Percentiles rank a stretch among this genome's conserved stretches.
Evolutionary conservation across 2,329 filamentous ascomycete genomes (phyloP).

Genomic region (Lecanicillium sp.): DNA sequence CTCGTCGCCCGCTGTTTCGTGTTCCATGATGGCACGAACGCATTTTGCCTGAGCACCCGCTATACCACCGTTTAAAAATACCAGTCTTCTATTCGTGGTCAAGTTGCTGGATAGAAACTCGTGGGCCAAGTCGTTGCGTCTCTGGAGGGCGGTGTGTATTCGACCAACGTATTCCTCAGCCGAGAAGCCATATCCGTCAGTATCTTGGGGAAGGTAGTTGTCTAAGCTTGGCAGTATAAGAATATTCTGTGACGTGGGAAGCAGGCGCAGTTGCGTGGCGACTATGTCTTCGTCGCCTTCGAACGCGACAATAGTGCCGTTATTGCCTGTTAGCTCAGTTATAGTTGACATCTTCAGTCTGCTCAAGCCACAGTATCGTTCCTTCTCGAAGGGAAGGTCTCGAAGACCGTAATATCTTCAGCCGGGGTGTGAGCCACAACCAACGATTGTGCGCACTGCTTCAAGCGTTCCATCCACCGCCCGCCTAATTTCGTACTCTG

Average conservation of each 20-base stretch:
- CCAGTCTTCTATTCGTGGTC: conserved; percentile 41
- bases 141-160: conserved; percentile 41
- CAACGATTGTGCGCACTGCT: too few species aligned
- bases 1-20: conserved; percentile 42
- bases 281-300: conserved; percentile 49
- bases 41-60: conserved; percentile 46
- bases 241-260: conserved; percentile 51
- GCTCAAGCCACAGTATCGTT: not conserved
- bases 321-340: not conserved
- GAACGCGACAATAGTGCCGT: conserved; percentile 50
- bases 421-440: too few species aligned
- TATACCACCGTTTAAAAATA: conserved; percentile 54
- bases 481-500: too few species aligned
- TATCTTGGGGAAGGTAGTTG: conserved; percentile 29
- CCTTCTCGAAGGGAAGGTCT: too few species aligned
- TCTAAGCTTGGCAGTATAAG: conserved; percentile 47
- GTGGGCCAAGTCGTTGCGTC: conserved; percentile 39
- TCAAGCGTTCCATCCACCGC: too few species aligned
- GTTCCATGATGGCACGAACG: conserved; percentile 44
- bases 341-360: not conserved
- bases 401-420: too few species aligned
- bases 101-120: conserved; percentile 42
- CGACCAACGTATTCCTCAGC: conserved; percentile 30
- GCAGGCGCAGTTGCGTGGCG: conserved; percentile 50
- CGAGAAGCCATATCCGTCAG: conserved; percentile 2